phyloP scores from a whole-genome alignment of 1,139 yeast genomes.

The Pichia cactophila region DNA sequence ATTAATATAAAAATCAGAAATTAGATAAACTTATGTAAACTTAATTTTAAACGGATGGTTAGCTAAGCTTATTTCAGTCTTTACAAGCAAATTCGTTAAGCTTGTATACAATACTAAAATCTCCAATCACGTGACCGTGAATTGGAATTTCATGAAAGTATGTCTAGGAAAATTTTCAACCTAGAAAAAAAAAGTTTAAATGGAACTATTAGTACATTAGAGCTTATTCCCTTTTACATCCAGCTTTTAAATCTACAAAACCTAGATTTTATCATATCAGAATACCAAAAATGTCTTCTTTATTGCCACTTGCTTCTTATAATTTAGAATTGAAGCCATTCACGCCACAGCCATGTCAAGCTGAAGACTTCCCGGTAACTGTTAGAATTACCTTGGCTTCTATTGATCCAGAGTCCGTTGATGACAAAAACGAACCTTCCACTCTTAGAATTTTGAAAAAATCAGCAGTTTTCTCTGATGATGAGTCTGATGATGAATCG shows the following conservation, averaged over 20 bases:
- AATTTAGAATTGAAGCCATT: conserved; percentile 82
- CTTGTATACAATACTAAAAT: no score
- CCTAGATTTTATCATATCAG: no score
- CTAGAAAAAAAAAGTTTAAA: background rate
- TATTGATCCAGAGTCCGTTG: conserved; percentile 76
- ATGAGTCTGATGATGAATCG: conserved; percentile 41
- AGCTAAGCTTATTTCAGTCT: background rate
- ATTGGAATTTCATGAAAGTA: background rate
- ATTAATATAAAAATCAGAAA: conserved; percentile 12
- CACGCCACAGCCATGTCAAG: conserved; percentile 78
- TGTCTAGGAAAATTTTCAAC: background rate
- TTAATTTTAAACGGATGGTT: background rate
- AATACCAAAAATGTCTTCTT: conserved; percentile 43
- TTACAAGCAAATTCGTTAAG: background rate
- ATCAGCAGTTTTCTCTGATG: conserved; percentile 45
- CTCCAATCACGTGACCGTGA: background rate
- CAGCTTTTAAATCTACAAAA: no score
- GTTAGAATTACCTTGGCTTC: conserved; percentile 93
- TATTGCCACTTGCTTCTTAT: conserved; percentile 80
- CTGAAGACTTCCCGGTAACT: conserved; percentile 79
- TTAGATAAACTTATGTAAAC: conserved; percentile 3
- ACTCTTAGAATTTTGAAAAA: conserved; percentile 82
- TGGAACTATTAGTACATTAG: background rate
- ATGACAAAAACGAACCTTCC: conserved; percentile 77
- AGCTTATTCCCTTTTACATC: background rate